phyloP scores from a whole-genome alignment of 1,284 basidiomycete genomes.

The Cryptococcus floricola region DNA sequence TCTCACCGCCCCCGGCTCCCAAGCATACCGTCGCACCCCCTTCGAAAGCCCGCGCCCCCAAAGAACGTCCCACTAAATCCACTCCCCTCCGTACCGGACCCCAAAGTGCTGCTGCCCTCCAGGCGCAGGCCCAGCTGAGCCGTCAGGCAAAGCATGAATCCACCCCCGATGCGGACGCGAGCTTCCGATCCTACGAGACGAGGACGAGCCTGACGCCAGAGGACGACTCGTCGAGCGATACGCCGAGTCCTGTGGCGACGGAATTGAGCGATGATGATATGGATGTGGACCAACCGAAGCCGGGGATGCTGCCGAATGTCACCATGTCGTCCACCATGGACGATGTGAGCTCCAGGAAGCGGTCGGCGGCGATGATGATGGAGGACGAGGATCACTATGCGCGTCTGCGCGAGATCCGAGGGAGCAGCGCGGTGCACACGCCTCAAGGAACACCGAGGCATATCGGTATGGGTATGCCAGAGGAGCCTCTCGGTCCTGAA shows the following conservation, averaged over 20 bases:
- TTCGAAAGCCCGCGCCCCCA: constrained; percentile 51
- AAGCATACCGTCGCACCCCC: constrained; percentile 80
- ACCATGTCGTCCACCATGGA: constrained; percentile 5
- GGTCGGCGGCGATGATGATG: constrained; percentile 34
- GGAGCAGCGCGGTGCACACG: constrained; percentile 42
- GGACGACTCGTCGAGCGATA: constrained; percentile 78
- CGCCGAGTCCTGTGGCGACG: constrained; percentile 74
- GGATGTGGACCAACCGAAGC: constrained; percentile 16
- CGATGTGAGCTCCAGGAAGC: constrained; percentile 24
- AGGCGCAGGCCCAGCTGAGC: constrained; percentile 29
- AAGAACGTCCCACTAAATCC: constrained; percentile 12
- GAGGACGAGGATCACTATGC: constrained; percentile 40
- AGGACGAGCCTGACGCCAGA: constrained; percentile 81
- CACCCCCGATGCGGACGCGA: constrained; percentile 26
- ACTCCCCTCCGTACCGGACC: constrained; percentile 35
- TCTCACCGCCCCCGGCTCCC: constrained; percentile 92
- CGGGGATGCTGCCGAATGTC: constrained; percentile 8
- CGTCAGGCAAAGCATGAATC: constrained; percentile 20
- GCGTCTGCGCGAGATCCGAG: constrained; percentile 32
- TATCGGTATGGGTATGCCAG: constrained; percentile 19
- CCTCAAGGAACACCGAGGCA: constrained; percentile 28
- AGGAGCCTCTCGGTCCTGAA: constrained; percentile 44
- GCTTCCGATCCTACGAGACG: constrained; percentile 16
- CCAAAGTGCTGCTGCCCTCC: constrained; percentile 29
- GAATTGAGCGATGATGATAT: constrained; percentile 21